Evolutionary conservation across 139 green algal genomes (phyloP).

Genomic region (Haematococcus sp.): DNA sequence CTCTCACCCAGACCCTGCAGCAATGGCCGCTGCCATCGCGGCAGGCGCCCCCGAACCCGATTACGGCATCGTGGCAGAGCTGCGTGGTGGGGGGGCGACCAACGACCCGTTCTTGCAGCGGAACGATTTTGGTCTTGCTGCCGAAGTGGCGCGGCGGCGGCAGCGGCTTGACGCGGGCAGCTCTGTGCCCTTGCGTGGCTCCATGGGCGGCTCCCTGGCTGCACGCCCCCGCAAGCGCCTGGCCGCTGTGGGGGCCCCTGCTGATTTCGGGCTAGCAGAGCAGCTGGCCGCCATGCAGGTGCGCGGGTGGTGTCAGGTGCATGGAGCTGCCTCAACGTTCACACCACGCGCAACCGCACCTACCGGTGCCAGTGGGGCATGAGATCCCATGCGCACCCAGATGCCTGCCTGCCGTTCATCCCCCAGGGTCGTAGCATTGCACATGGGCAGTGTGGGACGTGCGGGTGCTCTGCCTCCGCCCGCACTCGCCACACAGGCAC

Average conservation of each 20-base stretch:
- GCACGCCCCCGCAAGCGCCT: constrained; percentile 17
- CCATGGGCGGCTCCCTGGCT: no score
- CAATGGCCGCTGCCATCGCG: neutral
- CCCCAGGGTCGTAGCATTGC: no score
- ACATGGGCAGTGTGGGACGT: no score
- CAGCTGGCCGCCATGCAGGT: constrained; percentile 6
- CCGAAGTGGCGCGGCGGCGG: constrained; percentile 20
- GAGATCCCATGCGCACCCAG: no score
- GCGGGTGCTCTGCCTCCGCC: no score
- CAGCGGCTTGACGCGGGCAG: neutral
- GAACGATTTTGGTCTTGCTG: constrained; percentile 29
- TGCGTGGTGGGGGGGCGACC: constrained; percentile 3
- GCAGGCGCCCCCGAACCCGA: constrained; percentile 28
- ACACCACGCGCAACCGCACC: no score
- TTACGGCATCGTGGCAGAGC: constrained; percentile 38
- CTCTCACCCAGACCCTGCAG: neutral
- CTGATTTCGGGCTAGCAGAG: constrained; percentile 11
- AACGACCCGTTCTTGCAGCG: constrained; percentile 7
- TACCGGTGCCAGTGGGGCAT: no score
- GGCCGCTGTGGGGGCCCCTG: constrained; percentile 2
- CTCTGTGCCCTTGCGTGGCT: no score
- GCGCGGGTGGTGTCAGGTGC: neutral
- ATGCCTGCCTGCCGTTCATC: no score
- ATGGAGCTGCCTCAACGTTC: no score
- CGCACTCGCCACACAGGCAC: no score